Evolutionary conservation across 225 moss, liverwort and hornwort genomes (phyloP), one percentile per base, ranked within the genome.

Genomic region (Marchantia polymorpha): DNA sequence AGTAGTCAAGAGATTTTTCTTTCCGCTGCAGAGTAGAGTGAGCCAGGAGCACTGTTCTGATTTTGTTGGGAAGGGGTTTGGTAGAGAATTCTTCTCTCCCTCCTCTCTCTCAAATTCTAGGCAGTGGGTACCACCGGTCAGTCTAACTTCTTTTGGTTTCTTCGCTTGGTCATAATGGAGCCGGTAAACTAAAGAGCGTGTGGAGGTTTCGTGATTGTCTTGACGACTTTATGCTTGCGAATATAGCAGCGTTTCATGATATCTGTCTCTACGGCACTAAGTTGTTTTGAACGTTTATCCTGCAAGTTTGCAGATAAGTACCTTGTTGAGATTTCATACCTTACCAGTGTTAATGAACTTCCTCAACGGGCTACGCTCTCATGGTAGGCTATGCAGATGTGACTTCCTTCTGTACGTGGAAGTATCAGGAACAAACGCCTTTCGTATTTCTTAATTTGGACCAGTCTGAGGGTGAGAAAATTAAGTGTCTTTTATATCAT

Each of bases 241-340:
- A 39, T 39, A 39, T 39, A 39, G 39, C 39, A 2, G 39, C 5
- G 39, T 39, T 39, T 39, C 5, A 39, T 39, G 39, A 39, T 2
- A 39, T 39, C 5, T 39, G 39, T 39, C 2, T 39, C 39, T 39
- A 39, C 39, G 39, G 39, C 39, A 39, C 39, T 39, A 39, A 39
- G 5, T 39, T 39, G 39, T 69, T 13, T 69, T 69, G 16, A 72
- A 20, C 8, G 23, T 17, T 72, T 25, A 51, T 22, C 19, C 52
- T 72, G 50, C 20, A 23, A 72, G 12, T 52, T 6, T 86, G 84
- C 83, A 93, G 93, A 88, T 90, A 63, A 94, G 93, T 74, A 77
- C 86, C 25, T 85, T 96, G 26, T 87, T 96, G 78, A 89, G 94
- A 74, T 81, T 85, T 76, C 94, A 96, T 71, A 83, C 92, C 23